Conservation (phyloP, 345 rosid species). For the Combretum micranthum region DNA sequence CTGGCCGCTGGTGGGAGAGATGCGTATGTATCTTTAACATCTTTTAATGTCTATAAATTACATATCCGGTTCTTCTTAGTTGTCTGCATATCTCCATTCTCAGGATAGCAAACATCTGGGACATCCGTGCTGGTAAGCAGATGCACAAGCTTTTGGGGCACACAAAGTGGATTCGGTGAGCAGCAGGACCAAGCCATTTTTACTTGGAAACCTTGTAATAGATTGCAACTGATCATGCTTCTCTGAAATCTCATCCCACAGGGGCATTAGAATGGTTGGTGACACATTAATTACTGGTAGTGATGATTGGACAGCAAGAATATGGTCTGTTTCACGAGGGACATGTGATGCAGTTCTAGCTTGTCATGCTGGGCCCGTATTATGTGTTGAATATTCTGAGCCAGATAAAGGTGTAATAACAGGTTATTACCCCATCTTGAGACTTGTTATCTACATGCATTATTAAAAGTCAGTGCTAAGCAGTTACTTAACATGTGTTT, state of each 20-base stretch:
- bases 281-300: conserved; percentile 93
- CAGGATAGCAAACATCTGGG: conserved; percentile 96
- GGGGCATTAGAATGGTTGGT: conserved; percentile 92
- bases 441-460: not conserved
- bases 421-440: conserved; percentile 32
- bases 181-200: conserved; percentile 6
- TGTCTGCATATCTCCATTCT: conserved; percentile 8
- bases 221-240: not conserved
- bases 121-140: conserved; percentile 94
- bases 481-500: conserved; percentile 12
- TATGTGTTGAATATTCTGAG: conserved; percentile 73
- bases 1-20: conserved; percentile 98
- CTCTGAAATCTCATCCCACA: conserved; percentile 26
- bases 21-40: conserved; percentile 46
- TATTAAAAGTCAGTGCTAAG: not conserved
- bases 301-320: conserved; percentile 99
- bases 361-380: conserved; percentile 92
- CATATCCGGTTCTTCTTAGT: not conserved
- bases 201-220: conserved; percentile 5
- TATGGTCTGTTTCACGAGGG: conserved; percentile 95
- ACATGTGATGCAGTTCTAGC: conserved; percentile 89
- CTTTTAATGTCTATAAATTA: conserved; percentile 1
- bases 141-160: conserved; percentile 97
- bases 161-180: conserved; percentile 95
- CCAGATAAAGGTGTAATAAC: conserved; percentile 91